Conservation (phyloP, 306 rosid genomes). For the Geum urbanum region DNA sequence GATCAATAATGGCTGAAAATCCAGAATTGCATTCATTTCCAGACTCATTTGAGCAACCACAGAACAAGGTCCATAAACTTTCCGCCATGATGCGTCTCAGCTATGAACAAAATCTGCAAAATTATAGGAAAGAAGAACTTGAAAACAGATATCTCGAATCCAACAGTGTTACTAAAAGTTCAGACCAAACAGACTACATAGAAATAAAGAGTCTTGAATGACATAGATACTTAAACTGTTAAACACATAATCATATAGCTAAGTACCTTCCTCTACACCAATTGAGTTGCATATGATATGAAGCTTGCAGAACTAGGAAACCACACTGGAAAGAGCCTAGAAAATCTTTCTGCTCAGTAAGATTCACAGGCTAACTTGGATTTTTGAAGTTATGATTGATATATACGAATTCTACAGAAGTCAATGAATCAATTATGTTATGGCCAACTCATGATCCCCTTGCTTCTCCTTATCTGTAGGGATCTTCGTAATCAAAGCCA, state of each 20-base stretch:
- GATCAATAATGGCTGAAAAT: constrained; percentile 14
- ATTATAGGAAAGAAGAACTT: background rate
- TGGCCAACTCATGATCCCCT: background rate
- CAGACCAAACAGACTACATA: background rate
- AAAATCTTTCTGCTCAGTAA: background rate
- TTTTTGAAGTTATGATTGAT: background rate
- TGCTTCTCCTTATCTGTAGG: background rate
- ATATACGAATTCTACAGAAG: background rate
- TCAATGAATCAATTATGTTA: background rate
- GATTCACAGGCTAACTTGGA: background rate
- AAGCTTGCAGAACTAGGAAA: background rate
- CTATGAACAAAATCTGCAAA: constrained; percentile 15
- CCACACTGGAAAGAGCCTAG: background rate
- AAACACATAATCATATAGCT: background rate
- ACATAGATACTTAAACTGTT: background rate
- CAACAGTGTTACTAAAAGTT: background rate
- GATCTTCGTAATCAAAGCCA: background rate
- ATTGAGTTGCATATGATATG: background rate
- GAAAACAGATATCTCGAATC: background rate
- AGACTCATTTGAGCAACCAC: constrained; percentile 14
- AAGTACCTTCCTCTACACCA: background rate
- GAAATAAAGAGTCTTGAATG: background rate
- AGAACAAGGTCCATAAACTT: constrained; percentile 18
- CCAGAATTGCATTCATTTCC: constrained; percentile 11
- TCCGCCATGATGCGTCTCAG: background rate